Percentiles rank a stretch among this genome's conserved stretches.
Conservation (phyloP, 768 basidiomycete species). For the Podaxis sp. region DNA sequence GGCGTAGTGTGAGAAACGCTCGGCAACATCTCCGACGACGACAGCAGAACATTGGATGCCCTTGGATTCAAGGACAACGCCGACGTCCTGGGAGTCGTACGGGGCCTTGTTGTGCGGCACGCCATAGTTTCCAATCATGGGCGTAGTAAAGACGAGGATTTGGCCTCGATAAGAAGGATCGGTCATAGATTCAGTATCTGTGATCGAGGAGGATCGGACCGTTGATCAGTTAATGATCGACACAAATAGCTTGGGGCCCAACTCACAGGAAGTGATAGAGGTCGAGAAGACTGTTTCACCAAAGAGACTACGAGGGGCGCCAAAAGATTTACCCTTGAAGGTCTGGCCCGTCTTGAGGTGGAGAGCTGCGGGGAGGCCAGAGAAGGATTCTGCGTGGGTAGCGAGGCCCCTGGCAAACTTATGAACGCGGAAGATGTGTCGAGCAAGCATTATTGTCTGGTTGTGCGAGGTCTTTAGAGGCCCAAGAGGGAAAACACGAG, state of each 20-base stretch:
- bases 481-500: conserved; percentile 78
- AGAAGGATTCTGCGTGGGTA: conserved; percentile 53
- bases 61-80: conserved; percentile 85
- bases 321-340: conserved; percentile 88
- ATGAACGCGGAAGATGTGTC: conserved; percentile 48
- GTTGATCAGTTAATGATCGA: neutral
- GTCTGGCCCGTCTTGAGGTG: conserved; percentile 95
- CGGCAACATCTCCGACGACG: conserved; percentile 92
- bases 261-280: conserved; percentile 94
- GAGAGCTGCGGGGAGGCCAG: conserved; percentile 70
- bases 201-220: conserved; percentile 15
- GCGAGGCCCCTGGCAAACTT: conserved; percentile 60
- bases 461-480: conserved; percentile 27
- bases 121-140: conserved; percentile 98
- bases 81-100: conserved; percentile 72
- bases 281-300: conserved; percentile 99
- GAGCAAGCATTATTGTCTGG: conserved; percentile 51
- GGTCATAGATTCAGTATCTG: conserved; percentile 99
- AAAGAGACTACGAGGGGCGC: conserved; percentile 80
- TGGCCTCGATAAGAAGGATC: conserved; percentile 98
- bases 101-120: conserved; percentile 82
- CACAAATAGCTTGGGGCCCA: neutral
- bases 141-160: conserved; percentile 97
- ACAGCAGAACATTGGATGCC: conserved; percentile 90
- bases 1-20: conserved; percentile 91